phyloP scores from a whole-genome alignment of 495 filamentous ascomycete species.

The Aspergillus cristatus region DNA sequence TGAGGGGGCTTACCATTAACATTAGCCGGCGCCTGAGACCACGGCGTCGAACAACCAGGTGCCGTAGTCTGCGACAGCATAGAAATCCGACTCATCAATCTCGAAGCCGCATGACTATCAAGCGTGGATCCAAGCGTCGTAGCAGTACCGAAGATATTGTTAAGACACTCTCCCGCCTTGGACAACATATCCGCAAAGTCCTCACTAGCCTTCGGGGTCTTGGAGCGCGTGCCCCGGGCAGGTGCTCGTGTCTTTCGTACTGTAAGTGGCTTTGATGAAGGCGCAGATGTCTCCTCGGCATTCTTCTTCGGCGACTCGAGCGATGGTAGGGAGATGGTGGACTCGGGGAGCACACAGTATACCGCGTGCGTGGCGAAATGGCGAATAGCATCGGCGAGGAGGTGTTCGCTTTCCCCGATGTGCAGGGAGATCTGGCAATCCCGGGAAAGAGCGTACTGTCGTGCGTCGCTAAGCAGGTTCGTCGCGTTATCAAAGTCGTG shows the following conservation, averaged over 20 bases:
- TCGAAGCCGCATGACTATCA: constrained; percentile 34
- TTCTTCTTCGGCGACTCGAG: constrained; percentile 29
- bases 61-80: constrained; percentile 37
- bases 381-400: constrained; percentile 49
- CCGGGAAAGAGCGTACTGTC: constrained; percentile 24
- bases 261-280: constrained; percentile 14
- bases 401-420: constrained; percentile 39
- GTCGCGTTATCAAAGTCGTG: constrained; percentile 33
- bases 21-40: constrained; percentile 30
- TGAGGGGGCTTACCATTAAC: constrained; percentile 37
- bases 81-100: constrained; percentile 38
- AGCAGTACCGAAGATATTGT: constrained; percentile 28
- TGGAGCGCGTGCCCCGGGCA: constrained; percentile 18
- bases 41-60: constrained; percentile 18
- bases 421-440: constrained; percentile 33
- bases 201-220: constrained; percentile 25
- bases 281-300: constrained; percentile 10
- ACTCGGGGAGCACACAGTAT: constrained; percentile 83
- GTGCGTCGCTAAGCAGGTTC: constrained; percentile 20
- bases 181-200: constrained; percentile 35
- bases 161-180: constrained; percentile 31
- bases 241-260: constrained; percentile 19
- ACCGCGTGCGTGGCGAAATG: constrained; percentile 71
- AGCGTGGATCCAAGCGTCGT: constrained; percentile 36
- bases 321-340: constrained; percentile 75